Evolutionary conservation across 345 rosid species (phyloP).

Genomic region (Boechera stricta): DNA sequence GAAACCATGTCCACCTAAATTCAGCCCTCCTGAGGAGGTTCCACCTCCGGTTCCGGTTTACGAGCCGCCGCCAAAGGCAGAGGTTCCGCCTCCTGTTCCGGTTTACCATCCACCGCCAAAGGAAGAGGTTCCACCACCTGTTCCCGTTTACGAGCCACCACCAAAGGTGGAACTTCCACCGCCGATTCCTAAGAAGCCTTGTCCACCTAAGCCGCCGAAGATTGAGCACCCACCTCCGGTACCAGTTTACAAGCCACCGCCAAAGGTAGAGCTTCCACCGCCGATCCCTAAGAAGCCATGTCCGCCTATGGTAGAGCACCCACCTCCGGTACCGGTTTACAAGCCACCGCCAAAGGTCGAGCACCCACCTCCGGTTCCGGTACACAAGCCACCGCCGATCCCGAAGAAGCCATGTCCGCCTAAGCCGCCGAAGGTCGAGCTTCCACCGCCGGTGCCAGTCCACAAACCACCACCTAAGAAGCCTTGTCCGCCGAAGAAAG

Average conservation of each 20-base stretch:
- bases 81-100: constrained; percentile 41
- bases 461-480: constrained; percentile 39
- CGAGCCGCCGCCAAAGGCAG: constrained; percentile 40
- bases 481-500: constrained; percentile 34
- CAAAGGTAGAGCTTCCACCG: constrained; percentile 42
- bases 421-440: constrained; percentile 2
- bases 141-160: constrained; percentile 41
- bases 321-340: constrained; percentile 42
- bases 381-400: constrained; percentile 31
- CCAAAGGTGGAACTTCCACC: constrained; percentile 46
- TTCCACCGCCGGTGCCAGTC: constrained; percentile 41
- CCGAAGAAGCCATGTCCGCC: constrained; percentile 40
- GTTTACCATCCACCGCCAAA: constrained; percentile 29
- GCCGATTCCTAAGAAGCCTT: constrained; percentile 32
- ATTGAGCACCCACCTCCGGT: constrained; percentile 41
- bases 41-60: constrained; percentile 45
- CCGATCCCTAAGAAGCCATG: constrained; percentile 34
- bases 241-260: constrained; percentile 37
- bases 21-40: constrained; percentile 27
- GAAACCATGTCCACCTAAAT: constrained; percentile 45
- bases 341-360: constrained; percentile 36
- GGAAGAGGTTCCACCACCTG: constrained; percentile 40
- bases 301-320: constrained; percentile 34
- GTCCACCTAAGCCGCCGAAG: constrained; percentile 38
- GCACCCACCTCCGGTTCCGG: constrained; percentile 43